Conservation (phyloP, 2,329 filamentous ascomycete genomes). For the Hymenoscyphus fructigenus region DNA sequence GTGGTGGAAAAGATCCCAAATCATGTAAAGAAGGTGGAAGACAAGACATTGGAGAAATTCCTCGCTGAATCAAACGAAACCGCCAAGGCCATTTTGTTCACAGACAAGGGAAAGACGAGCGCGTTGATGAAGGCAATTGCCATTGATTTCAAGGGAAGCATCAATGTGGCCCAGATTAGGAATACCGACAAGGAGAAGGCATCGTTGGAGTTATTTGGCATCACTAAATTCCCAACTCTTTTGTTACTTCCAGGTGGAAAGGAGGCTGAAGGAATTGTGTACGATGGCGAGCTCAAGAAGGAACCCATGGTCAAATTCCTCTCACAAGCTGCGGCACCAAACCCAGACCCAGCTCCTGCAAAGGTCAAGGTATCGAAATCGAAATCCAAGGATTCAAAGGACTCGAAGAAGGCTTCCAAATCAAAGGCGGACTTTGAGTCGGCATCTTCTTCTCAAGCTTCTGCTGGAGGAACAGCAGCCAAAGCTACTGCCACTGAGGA, state of each 20-base stretch:
- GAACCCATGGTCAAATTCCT: constrained; percentile 79
- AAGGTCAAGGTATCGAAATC: constrained; percentile 45
- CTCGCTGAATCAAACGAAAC: constrained; percentile 63
- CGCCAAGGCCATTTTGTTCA: constrained; percentile 88
- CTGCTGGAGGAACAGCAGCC: constrained; percentile 44
- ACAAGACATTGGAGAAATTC: constrained; percentile 77
- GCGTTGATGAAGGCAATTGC: constrained; percentile 80
- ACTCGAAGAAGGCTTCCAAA: constrained; percentile 38
- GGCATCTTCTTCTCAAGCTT: constrained; percentile 47
- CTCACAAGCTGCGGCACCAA: constrained; percentile 73
- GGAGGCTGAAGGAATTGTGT: constrained; percentile 62
- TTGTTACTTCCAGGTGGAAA: constrained; percentile 72
- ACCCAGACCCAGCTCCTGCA: constrained; percentile 67
- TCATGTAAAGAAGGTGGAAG: constrained; percentile 77
- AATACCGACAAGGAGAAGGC: constrained; percentile 68
- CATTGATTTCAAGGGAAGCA: constrained; percentile 82
- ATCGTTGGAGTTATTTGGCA: constrained; percentile 69
- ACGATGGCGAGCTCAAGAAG: constrained; percentile 85
- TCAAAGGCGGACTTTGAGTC: constrained; percentile 49
- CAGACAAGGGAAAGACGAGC: constrained; percentile 86
- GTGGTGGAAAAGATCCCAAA: constrained; percentile 89
- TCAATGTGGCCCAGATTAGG: constrained; percentile 79
- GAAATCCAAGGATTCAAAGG: constrained; percentile 23
- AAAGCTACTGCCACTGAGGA: constrained; percentile 50
- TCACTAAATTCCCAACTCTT: constrained; percentile 77